These are phyloP conservation scores for Psidium friedrichsthalianum DNA, from an alignment of 345 rosid species.

Conservation along the genomic window DNA sequence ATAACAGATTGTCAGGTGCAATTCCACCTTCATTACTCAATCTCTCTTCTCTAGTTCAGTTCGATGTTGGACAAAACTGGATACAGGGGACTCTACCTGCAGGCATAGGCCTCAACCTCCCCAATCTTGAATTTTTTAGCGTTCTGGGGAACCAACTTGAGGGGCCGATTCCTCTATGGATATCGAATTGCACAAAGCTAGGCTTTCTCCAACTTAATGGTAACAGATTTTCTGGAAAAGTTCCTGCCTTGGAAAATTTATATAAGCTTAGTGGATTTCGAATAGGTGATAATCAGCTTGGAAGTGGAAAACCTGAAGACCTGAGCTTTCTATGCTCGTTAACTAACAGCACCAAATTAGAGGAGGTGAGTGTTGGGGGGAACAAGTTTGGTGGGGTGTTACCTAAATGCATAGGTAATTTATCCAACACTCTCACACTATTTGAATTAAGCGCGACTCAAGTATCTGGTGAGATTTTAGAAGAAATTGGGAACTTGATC, in stretches of 20 bases:
- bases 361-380: accelerated
- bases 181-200: neutral
- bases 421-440: neutral
- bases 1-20: neutral
- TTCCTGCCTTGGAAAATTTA: neutral
- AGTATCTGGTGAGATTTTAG: accelerated
- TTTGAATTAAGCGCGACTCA: accelerated
- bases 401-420: neutral
- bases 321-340: neutral
- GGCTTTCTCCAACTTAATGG: neutral
- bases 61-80: neutral
- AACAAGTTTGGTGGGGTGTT: neutral
- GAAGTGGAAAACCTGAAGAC: neutral
- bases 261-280: accelerated
- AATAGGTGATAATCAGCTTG: accelerated
- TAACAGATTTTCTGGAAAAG: neutral
- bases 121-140: neutral
- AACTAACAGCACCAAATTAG: neutral
- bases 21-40: neutral
- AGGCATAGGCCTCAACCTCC: neutral
- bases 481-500: neutral
- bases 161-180: neutral
- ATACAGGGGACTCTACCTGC: neutral
- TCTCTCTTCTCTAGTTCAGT: neutral
- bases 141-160: neutral